Conservation (phyloP, 1,139 yeast species). For the Sugiyamaella grinbergsii region DNA sequence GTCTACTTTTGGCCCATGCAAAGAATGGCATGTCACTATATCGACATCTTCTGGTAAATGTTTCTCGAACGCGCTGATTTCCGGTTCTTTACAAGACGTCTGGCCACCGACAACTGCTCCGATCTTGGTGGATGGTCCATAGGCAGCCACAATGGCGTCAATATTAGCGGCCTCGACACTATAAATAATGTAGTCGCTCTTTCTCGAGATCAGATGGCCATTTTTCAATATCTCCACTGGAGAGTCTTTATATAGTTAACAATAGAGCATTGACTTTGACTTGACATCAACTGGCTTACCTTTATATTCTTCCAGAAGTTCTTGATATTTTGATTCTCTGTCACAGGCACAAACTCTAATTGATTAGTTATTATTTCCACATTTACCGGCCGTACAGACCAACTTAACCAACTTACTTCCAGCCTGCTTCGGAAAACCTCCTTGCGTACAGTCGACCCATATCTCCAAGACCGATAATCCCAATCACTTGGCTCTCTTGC, state of each 20-base stretch:
- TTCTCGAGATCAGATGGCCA: slow-evolving; percentile 82
- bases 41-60: slow-evolving; percentile 75
- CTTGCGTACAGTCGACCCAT: slow-evolving; percentile 91
- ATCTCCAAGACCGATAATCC: slow-evolving; percentile 95
- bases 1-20: slow-evolving; percentile 91
- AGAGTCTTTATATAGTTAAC: slow-evolving; percentile 14
- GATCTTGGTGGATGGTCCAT: slow-evolving; percentile 84
- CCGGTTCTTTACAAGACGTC: slow-evolving; percentile 92
- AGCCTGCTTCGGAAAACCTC: slow-evolving; percentile 76
- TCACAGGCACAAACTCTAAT: slow-evolving; percentile 86
- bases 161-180: slow-evolving; percentile 82
- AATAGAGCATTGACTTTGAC: too few species aligned
- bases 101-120: slow-evolving; percentile 98
- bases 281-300: slow-evolving; percentile 17
- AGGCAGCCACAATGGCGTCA: slow-evolving; percentile 63
- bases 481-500: slow-evolving; percentile 58
- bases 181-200: slow-evolving; percentile 79
- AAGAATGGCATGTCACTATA: slow-evolving; percentile 83
- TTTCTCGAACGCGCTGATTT: slow-evolving; percentile 79
- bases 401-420: slow-evolving; percentile 49
- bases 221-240: slow-evolving; percentile 59
- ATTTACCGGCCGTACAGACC: background rate
- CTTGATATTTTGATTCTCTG: slow-evolving; percentile 63
- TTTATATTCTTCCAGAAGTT: slow-evolving; percentile 48
- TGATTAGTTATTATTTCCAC: background rate